phyloP scores from a whole-genome alignment of 225 moss, liverwort and hornwort genomes.

The Rhytidiadelphus loreus region DNA sequence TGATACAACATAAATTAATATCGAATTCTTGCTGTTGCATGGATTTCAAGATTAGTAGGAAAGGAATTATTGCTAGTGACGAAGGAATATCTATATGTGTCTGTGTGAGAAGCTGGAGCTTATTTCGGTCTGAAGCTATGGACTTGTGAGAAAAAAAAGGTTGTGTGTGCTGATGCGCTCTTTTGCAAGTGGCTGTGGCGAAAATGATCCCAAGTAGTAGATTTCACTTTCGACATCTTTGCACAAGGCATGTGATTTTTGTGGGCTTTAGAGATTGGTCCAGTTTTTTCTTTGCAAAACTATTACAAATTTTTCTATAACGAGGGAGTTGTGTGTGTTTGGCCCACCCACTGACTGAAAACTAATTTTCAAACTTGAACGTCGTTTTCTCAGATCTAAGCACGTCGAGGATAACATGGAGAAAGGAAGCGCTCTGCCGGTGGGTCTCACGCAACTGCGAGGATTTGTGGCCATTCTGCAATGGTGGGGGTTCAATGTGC shows the following conservation, averaged over 20 bases:
- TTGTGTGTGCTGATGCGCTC: not conserved
- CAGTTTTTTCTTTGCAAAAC: not conserved
- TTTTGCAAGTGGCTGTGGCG: not conserved
- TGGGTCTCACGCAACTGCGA: conserved; percentile 28
- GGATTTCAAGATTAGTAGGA: not conserved
- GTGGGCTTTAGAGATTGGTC: not conserved
- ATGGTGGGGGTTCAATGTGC: conserved; percentile 80
- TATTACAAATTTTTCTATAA: not conserved
- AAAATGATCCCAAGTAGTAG: not conserved
- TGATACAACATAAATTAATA: not conserved
- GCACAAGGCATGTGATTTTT: not conserved
- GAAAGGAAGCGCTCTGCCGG: conserved; percentile 7
- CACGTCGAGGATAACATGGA: conserved; percentile 17
- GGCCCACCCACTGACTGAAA: not conserved
- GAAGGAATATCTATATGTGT: not conserved
- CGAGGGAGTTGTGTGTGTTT: not conserved
- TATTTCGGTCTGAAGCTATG: not conserved
- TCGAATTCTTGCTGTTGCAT: not conserved
- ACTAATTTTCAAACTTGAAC: not conserved
- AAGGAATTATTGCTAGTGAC: not conserved
- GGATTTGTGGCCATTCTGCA: conserved; percentile 56
- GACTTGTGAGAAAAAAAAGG: not conserved
- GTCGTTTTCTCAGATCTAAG: not conserved
- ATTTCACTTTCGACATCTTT: not conserved
- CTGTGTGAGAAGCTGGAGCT: not conserved